These are phyloP conservation scores for Theobroma grandiflorum DNA, from an alignment of 441 rosid genomes.

Conservation along the genomic window DNA sequence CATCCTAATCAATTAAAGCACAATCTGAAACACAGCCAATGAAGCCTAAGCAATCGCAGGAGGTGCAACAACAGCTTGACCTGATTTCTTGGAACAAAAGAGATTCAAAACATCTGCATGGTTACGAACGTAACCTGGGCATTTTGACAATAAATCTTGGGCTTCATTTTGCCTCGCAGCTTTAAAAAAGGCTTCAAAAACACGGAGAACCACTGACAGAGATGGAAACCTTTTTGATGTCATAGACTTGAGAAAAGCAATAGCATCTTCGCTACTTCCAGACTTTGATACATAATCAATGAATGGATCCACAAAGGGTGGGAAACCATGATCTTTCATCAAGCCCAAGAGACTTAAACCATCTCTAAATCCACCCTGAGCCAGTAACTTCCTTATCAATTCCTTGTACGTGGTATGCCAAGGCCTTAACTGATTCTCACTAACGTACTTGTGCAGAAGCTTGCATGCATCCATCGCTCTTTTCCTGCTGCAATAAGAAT, in stretches of 20 bases:
- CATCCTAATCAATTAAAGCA: slow-evolving; percentile 24
- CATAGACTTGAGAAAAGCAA: slow-evolving; percentile 65
- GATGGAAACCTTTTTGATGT: slow-evolving; percentile 77
- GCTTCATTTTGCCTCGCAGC: slow-evolving; percentile 72
- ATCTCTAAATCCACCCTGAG: slow-evolving; percentile 68
- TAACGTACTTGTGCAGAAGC: slow-evolving; percentile 50
- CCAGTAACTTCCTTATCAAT: slow-evolving; percentile 66
- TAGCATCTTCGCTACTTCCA: slow-evolving; percentile 73
- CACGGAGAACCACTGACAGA: slow-evolving; percentile 60
- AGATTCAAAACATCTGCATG: slow-evolving; percentile 84
- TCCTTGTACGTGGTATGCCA: slow-evolving; percentile 63
- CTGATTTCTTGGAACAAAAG: slow-evolving; percentile 62
- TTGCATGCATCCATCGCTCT: slow-evolving; percentile 70
- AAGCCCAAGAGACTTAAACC: slow-evolving; percentile 67
- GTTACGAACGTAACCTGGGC: slow-evolving; percentile 73
- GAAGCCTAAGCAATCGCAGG: slow-evolving; percentile 40
- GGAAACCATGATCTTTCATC: slow-evolving; percentile 82
- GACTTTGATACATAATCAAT: slow-evolving; percentile 67
- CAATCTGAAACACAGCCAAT: slow-evolving; percentile 21
- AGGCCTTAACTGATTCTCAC: slow-evolving; percentile 56
- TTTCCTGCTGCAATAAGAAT: slow-evolving; percentile 64
- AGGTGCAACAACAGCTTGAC: slow-evolving; percentile 37
- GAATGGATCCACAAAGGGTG: slow-evolving; percentile 76
- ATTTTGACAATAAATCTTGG: slow-evolving; percentile 72
- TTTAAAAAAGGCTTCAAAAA: slow-evolving; percentile 72